These are phyloP conservation scores for Pisolithus thermaeus DNA, from an alignment of 1,284 basidiomycete genomes.

Conservation along the genomic window DNA sequence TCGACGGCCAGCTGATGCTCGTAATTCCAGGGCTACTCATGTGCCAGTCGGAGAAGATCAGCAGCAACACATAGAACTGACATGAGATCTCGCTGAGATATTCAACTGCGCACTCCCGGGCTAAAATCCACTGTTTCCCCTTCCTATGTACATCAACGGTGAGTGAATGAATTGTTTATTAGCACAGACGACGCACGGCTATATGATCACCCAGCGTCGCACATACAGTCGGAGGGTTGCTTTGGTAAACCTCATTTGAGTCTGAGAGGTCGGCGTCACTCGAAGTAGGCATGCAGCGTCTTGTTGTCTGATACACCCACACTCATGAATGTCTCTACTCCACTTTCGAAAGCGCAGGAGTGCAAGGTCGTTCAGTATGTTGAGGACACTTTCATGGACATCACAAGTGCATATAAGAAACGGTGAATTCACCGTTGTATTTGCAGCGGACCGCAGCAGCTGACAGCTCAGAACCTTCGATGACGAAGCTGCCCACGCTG, in stretches of 20 bases:
- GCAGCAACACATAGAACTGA: slow-evolving; percentile 87
- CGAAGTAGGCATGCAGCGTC: too few species aligned
- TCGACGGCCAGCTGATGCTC: slow-evolving; percentile 1
- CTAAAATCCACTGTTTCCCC: slow-evolving; percentile 53
- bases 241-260: too few species aligned
- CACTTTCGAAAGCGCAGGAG: slow-evolving; percentile 49
- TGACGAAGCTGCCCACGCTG: slow-evolving; percentile 42
- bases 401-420: slow-evolving; percentile 65
- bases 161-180: slow-evolving; percentile 21
- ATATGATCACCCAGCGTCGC: too few species aligned
- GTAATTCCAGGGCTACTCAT: slow-evolving; percentile 66
- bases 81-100: slow-evolving; percentile 74
- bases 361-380: slow-evolving; percentile 55
- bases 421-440: slow-evolving; percentile 40
- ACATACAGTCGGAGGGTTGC: too few species aligned
- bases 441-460: slow-evolving; percentile 1
- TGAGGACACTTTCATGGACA: slow-evolving; percentile 55
- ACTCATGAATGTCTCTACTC: neutral
- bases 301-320: neutral
- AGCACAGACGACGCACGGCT: too few species aligned
- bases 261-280: too few species aligned
- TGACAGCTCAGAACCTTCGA: slow-evolving; percentile 47
- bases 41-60: slow-evolving; percentile 97
- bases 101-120: slow-evolving; percentile 70
- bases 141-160: slow-evolving; percentile 77